phyloP scores from a whole-genome alignment of 202 grass and related monocot species.

The Carex arenaria region DNA sequence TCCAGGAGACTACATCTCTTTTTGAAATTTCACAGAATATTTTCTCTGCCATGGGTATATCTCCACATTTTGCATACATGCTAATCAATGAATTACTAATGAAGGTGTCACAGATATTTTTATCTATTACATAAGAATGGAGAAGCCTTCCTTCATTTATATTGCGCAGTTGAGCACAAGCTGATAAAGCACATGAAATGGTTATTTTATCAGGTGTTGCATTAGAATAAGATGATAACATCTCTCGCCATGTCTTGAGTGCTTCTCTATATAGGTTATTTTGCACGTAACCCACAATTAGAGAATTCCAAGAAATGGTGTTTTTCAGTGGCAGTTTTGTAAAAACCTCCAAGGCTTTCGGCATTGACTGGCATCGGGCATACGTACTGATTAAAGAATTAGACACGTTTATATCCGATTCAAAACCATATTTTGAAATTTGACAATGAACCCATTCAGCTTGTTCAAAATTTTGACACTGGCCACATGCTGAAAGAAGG shows the following conservation, averaged over 20 bases:
- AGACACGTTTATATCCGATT: slow-evolving; percentile 38
- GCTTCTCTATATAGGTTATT: slow-evolving; percentile 42
- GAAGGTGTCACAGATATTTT: slow-evolving; percentile 36
- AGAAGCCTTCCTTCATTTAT: slow-evolving; percentile 45
- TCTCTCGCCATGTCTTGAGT: slow-evolving; percentile 43
- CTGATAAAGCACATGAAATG: slow-evolving; percentile 44
- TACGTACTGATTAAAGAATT: slow-evolving; percentile 67
- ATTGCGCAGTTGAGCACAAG: slow-evolving; percentile 64
- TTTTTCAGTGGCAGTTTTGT: slow-evolving; percentile 37
- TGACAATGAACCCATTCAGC: slow-evolving; percentile 49
- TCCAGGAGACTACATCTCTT: slow-evolving; percentile 73
- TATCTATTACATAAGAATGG: slow-evolving; percentile 39
- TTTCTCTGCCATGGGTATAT: slow-evolving; percentile 43
- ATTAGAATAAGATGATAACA: slow-evolving; percentile 28
- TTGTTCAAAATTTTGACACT: slow-evolving; percentile 27
- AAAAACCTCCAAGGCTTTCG: slow-evolving; percentile 49
- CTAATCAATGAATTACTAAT: slow-evolving; percentile 72
- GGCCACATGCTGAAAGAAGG: slow-evolving; percentile 58
- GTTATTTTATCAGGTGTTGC: slow-evolving; percentile 54
- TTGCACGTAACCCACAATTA: slow-evolving; percentile 62
- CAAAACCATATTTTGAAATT: slow-evolving; percentile 38
- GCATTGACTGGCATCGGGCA: slow-evolving; percentile 39
- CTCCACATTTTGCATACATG: slow-evolving; percentile 84
- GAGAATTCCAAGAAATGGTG: slow-evolving; percentile 57
- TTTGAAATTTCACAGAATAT: slow-evolving; percentile 45